These are phyloP conservation scores for Lodderomyces metapsilosis DNA, from an alignment of 1,139 yeast genomes.

Conservation along the genomic window DNA sequence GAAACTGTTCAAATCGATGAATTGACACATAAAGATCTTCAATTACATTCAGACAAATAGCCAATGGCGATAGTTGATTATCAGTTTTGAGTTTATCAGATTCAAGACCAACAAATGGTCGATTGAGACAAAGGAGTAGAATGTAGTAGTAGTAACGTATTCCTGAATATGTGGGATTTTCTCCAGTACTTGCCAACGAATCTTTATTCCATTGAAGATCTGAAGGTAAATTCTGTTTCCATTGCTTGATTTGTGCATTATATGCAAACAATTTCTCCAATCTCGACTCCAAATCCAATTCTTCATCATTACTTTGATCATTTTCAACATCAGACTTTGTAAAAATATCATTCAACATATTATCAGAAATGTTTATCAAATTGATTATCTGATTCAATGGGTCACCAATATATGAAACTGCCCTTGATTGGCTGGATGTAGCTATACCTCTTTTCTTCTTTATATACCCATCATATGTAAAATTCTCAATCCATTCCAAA, in stretches of 20 bases:
- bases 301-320: constrained; percentile 26
- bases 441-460: constrained; percentile 13
- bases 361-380: constrained; percentile 52
- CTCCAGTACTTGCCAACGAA: constrained; percentile 42
- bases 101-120: constrained; percentile 52
- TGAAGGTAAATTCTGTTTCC: constrained; percentile 49
- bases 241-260: constrained; percentile 48
- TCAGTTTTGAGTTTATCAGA: constrained; percentile 10
- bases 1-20: constrained; percentile 33
- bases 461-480: constrained; percentile 31
- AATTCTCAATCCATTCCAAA: constrained; percentile 54
- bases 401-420: constrained; percentile 40
- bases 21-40: constrained; percentile 43
- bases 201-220: constrained; percentile 51
- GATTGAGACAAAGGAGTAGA: constrained; percentile 52
- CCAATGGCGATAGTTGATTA: constrained; percentile 26
- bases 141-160: constrained; percentile 61
- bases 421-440: constrained; percentile 1
- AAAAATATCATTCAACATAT: constrained; percentile 55
- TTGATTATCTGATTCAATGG: constrained; percentile 48
- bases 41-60: constrained; percentile 40
- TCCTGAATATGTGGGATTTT: constrained; percentile 50
- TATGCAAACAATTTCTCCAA: constrained; percentile 40
- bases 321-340: constrained; percentile 30
- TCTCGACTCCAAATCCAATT: constrained; percentile 33